Evolutionary conservation across 805 yeast genomes (phyloP), one percentile per base, ranked within the genome.

Genomic region (Kodamaea neixiangensis): DNA sequence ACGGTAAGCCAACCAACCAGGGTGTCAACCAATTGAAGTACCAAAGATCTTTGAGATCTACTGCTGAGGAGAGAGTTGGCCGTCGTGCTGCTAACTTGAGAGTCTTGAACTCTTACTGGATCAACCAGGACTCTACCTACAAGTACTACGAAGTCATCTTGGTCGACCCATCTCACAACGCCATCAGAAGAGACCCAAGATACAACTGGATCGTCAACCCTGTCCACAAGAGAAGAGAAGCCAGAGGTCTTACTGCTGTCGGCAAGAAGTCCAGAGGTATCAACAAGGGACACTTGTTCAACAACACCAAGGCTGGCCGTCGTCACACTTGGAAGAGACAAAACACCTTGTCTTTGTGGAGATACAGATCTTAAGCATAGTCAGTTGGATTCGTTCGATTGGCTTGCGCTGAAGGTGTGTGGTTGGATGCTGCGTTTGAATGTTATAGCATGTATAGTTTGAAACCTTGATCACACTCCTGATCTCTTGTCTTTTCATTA

Each of bases 1-100:
- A 94, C 87, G 99, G 99, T 89, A 94, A 94, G 89, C 99, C 99
- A 87, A 94, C 99, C 84, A 94, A 94, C 96, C 96, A 90, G 83
- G 99, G 99, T 89, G 94, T 94, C 67, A 85, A 85, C 85, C 97
- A 94, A 80, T 89, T 94, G 83, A 94, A 94, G 84, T 92, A 91
- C 96, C 99, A 94, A 85, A 90, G 93, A 81, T 87, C 97, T 60
- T 83, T 90, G 79, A 90, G 96, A 81, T 84, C 97, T 68, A 92
- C 97, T 70, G 99, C 99, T 71, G 99, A 94, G 84, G 99, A 94
- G 85, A 89, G 98, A 83, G 96, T 93, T 71, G 99, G 97, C 73
- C 91, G 97, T 77, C 90, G 94, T 77, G 96, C 96, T 78, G 86
- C 96, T 72, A 94, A 94, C 91, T 84, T 94, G 85, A 91, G 99